Evolutionary conservation across 1,284 basidiomycete species (phyloP).

Genomic region (Pseudozyma pruni): DNA sequence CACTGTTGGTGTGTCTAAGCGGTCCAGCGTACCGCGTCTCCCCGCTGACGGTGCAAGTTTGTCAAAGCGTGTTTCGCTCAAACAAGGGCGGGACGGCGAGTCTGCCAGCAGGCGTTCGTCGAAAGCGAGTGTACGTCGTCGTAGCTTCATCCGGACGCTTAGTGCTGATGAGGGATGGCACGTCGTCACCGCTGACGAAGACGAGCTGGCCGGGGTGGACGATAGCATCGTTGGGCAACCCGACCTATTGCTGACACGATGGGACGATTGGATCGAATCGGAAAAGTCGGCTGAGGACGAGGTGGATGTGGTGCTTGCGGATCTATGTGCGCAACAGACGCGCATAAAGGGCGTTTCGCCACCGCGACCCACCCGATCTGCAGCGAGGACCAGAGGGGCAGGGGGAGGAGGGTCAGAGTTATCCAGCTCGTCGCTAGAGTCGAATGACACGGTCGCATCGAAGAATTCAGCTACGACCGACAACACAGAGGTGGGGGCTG

Average conservation of each 20-base stretch:
- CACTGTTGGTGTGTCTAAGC: background rate
- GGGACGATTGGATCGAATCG: slow-evolving; percentile 15
- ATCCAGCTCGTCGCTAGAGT: too few species aligned
- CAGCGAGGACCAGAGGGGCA: background rate
- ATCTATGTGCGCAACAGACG: slow-evolving; percentile 14
- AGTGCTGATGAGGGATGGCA: slow-evolving; percentile 23
- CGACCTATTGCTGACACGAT: background rate
- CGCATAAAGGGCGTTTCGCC: too few species aligned
- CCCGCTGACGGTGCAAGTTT: slow-evolving; percentile 13
- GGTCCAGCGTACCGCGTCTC: slow-evolving; percentile 34
- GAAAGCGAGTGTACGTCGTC: slow-evolving; percentile 2
- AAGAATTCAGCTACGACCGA: background rate
- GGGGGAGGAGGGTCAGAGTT: background rate
- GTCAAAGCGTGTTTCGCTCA: slow-evolving; percentile 13
- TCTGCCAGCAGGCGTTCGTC: slow-evolving; percentile 24
- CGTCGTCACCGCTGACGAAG: slow-evolving; percentile 1
- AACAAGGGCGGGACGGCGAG: slow-evolving; percentile 2
- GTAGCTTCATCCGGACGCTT: slow-evolving; percentile 13
- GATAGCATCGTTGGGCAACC: slow-evolving; percentile 9
- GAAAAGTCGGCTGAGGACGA: too few species aligned
- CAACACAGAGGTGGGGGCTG: background rate
- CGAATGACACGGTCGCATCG: background rate
- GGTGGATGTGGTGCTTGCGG: slow-evolving; percentile 19
- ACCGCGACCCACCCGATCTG: too few species aligned
- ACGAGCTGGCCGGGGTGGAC: slow-evolving; percentile 5